Evolutionary conservation across 108 stramenopile species (phyloP).

Genomic region (Nitzschia palea): DNA sequence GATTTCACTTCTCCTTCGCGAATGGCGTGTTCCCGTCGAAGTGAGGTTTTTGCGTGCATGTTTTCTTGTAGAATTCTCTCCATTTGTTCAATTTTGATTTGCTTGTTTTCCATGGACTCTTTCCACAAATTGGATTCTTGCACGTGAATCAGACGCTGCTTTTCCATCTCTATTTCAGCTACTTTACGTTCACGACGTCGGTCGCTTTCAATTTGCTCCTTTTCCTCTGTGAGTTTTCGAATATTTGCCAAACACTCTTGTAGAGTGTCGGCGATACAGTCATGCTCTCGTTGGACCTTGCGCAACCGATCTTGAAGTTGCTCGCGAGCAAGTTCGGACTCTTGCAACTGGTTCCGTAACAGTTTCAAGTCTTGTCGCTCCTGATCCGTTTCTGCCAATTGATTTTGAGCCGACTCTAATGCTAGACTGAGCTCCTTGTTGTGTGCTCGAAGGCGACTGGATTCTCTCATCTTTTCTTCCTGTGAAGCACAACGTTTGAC

Average conservation of each 20-base stretch:
- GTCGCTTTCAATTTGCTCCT: slow-evolving; percentile 33
- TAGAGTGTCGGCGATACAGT: slow-evolving; percentile 33
- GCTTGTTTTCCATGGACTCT: slow-evolving; percentile 15
- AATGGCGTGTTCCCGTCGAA: slow-evolving; percentile 23
- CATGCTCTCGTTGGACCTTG: slow-evolving; percentile 36
- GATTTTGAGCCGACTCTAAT: slow-evolving; percentile 4
- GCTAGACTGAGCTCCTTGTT: slow-evolving; percentile 23
- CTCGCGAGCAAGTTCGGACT: slow-evolving; percentile 31
- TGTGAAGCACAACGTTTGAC: slow-evolving; percentile 44
- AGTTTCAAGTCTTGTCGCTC: slow-evolving; percentile 10
- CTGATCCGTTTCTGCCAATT: slow-evolving; percentile 18
- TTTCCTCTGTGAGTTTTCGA: slow-evolving; percentile 34
- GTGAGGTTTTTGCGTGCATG: slow-evolving; percentile 17
- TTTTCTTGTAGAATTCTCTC: slow-evolving; percentile 41
- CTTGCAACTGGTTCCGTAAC: slow-evolving; percentile 22
- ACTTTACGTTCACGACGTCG: slow-evolving; percentile 24
- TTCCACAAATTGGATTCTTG: slow-evolving; percentile 22
- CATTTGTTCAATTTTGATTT: slow-evolving; percentile 29
- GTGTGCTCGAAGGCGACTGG: slow-evolving; percentile 16
- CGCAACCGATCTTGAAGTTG: slow-evolving; percentile 26
- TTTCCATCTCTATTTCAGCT: slow-evolving; percentile 38
- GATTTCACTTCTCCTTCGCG: slow-evolving; percentile 13
- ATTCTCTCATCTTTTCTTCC: slow-evolving; percentile 44
- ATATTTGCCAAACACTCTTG: slow-evolving; percentile 39
- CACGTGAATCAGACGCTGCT: slow-evolving; percentile 26